These are phyloP conservation scores for Ustilago shanxiensis DNA, from an alignment of 1,284 basidiomycete species.

Conservation along the genomic window DNA sequence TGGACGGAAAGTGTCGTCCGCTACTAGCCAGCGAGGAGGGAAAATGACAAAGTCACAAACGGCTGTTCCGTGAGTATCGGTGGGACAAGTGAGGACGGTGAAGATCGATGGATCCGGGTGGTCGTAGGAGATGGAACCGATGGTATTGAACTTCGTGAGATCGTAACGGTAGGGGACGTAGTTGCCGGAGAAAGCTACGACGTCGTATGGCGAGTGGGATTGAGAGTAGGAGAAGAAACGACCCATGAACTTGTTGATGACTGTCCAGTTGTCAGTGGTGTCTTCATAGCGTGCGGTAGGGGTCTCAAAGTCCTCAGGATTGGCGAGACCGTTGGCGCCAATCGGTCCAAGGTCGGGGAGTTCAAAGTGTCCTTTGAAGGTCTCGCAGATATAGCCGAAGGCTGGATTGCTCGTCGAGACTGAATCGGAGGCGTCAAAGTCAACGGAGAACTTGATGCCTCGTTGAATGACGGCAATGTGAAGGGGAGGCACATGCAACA, in stretches of 20 bases:
- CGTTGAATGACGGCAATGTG: constrained; percentile 78
- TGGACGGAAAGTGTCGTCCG: constrained; percentile 47
- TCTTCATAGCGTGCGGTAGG: constrained; percentile 78
- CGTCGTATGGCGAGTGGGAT: constrained; percentile 80
- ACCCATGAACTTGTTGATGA: constrained; percentile 74
- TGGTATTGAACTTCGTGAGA: constrained; percentile 77
- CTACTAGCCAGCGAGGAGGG: constrained; percentile 49
- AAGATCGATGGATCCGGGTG: constrained; percentile 68
- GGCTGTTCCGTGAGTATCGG: constrained; percentile 77
- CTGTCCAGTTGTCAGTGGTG: constrained; percentile 73
- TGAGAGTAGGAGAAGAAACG: constrained; percentile 76
- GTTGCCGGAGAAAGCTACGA: constrained; percentile 77
- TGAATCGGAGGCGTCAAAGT: constrained; percentile 1
- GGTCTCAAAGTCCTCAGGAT: constrained; percentile 76
- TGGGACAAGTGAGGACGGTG: constrained; percentile 58
- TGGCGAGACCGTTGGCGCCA: constrained; percentile 72
- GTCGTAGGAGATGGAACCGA: constrained; percentile 77
- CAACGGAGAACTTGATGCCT: constrained; percentile 78
- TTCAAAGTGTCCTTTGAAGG: constrained; percentile 76
- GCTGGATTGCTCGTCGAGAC: constrained; percentile 71
- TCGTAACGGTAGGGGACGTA: constrained; percentile 81
- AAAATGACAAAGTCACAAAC: constrained; percentile 62
- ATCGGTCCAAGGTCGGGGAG: constrained; percentile 79
- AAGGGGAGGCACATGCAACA: constrained; percentile 78
- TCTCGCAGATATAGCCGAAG: constrained; percentile 69